A percentile compares a stretch with the other conserved stretches of the same genome.
These are phyloP conservation scores for Cordia subcordata DNA, from an alignment of 257 asterid species.

Conservation along the genomic window DNA sequence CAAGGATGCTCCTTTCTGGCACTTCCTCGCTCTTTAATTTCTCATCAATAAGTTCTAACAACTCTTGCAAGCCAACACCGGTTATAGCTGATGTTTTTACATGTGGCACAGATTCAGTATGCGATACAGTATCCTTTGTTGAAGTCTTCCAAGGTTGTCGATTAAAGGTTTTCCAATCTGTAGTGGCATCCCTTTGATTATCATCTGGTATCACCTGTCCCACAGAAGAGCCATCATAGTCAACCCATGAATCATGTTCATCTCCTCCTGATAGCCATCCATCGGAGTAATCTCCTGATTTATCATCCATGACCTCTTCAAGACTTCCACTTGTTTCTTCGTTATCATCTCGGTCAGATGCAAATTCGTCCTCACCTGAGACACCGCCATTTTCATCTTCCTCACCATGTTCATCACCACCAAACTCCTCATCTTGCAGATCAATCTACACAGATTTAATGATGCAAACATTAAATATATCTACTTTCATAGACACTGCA, in stretches of 20 bases:
- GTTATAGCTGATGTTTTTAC: constrained; percentile 76
- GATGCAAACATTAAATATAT: constrained; percentile 10
- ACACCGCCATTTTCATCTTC: constrained; percentile 29
- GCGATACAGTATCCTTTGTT: constrained; percentile 13
- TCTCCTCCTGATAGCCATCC: constrained; percentile 46
- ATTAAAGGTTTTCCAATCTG: constrained; percentile 9
- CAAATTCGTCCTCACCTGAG: constrained; percentile 37
- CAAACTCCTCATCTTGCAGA: constrained; percentile 45
- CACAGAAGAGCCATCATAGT: constrained; percentile 35
- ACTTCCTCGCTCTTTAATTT: constrained; percentile 36
- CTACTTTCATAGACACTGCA: background rate
- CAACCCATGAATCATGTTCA: constrained; percentile 44
- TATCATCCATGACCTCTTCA: constrained; percentile 6
- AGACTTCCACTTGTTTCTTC: constrained; percentile 11
- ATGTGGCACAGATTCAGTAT: constrained; percentile 29
- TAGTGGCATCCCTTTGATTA: constrained; percentile 23
- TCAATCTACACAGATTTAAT: constrained; percentile 49
- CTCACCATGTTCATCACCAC: constrained; percentile 24
- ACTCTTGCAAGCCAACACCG: constrained; percentile 78
- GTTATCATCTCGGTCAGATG: constrained; percentile 22
- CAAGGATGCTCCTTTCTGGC: constrained; percentile 42
- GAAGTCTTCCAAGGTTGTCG: background rate
- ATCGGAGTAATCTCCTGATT: constrained; percentile 33
- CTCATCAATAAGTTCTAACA: constrained; percentile 67
- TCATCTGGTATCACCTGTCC: constrained; percentile 31